A percentile compares a stretch with the other conserved stretches of the same genome.
Conservation (phyloP, 176 grass and related monocot species). For the Cymbopogon citratus region DNA sequence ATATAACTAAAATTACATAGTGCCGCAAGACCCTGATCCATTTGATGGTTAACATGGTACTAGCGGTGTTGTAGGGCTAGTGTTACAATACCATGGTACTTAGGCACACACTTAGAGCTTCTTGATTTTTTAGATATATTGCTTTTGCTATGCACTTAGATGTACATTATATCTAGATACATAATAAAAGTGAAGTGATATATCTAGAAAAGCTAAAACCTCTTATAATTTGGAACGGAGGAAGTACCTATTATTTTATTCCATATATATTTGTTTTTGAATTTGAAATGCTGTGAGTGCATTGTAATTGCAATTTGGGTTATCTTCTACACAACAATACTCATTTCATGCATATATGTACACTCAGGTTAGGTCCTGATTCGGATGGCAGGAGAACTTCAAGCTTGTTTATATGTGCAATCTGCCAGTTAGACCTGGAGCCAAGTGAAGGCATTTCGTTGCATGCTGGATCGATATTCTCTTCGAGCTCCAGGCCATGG, state of each 20-base stretch:
- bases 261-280: background rate
- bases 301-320: background rate
- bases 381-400: constrained; percentile 34
- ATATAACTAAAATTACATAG: background rate
- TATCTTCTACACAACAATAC: background rate
- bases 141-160: background rate
- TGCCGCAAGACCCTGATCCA: background rate
- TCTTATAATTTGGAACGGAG: background rate
- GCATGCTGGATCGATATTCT: constrained; percentile 76
- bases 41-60: background rate
- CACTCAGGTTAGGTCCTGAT: constrained; percentile 62
- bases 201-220: background rate
- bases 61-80: background rate
- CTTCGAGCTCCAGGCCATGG: constrained; percentile 81
- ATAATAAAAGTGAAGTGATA: background rate
- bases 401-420: constrained; percentile 75
- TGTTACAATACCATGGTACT: too few relatives aligned
- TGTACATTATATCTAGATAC: background rate
- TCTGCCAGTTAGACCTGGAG: constrained; percentile 84
- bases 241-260: background rate
- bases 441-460: constrained; percentile 82
- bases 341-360: constrained; percentile 19
- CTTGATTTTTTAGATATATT: background rate
- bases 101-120: too few relatives aligned
- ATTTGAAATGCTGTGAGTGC: background rate